These are phyloP conservation scores for Dictyostelium firmibasis DNA, from an alignment of 78 protist species.

Conservation along the genomic window DNA sequence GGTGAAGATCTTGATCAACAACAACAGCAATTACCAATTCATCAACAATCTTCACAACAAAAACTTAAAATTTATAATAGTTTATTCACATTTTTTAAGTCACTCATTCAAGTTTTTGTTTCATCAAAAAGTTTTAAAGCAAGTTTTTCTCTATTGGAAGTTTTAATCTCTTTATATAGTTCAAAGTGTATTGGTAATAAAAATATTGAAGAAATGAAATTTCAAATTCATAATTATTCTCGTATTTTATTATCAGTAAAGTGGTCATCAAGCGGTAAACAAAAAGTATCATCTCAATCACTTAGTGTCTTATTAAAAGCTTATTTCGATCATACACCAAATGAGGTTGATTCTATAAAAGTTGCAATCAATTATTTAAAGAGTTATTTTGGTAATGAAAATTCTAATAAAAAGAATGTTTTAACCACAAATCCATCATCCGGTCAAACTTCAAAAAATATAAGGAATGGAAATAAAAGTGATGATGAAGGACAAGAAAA, in stretches of 20 bases:
- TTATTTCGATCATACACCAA: not conserved
- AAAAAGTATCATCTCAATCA: not conserved
- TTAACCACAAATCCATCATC: not conserved
- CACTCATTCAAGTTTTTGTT: not conserved
- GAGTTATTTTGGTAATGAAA: not conserved
- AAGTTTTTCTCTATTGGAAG: not conserved
- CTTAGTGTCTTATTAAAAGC: not conserved
- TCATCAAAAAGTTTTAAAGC: not conserved
- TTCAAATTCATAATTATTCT: not conserved
- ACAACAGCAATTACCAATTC: not conserved
- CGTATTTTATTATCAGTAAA: not conserved
- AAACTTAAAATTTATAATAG: not conserved
- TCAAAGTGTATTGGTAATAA: not conserved
- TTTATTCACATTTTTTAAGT: not conserved
- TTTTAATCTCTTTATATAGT: not conserved
- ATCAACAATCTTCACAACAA: not conserved
- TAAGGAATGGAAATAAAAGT: not conserved
- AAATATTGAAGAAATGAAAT: not conserved
- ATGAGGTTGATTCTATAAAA: not conserved
- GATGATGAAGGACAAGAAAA: not conserved
- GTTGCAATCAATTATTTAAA: not conserved
- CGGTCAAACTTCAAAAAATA: not conserved
- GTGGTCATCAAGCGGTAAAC: not conserved
- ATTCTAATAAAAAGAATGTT: not conserved
- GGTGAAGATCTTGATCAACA: not conserved